Evolutionary conservation across 2,329 filamentous ascomycete species (phyloP).

Genomic region (Pseudogymnoascus sp.): DNA sequence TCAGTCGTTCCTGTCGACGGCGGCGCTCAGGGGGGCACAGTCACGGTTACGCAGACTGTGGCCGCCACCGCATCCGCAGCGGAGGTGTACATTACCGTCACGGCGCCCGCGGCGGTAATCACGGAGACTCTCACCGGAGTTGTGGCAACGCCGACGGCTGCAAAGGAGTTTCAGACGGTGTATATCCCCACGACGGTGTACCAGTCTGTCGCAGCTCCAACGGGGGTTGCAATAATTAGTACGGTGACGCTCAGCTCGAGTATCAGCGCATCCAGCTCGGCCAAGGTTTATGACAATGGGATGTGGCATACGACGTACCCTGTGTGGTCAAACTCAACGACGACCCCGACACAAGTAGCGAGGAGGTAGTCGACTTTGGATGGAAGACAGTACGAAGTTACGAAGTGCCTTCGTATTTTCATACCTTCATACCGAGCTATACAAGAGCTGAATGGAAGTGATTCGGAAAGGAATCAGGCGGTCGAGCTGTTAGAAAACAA

Average conservation of each 20-base stretch:
- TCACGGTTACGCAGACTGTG: slow-evolving; percentile 19
- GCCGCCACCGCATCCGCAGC: slow-evolving; percentile 20
- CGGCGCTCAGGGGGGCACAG: slow-evolving; percentile 15
- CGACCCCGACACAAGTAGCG: not conserved
- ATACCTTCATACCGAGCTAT: not conserved
- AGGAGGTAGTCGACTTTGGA: not conserved
- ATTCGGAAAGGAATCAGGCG: not conserved
- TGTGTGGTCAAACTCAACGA: slow-evolving; percentile 9
- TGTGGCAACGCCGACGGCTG: slow-evolving; percentile 22
- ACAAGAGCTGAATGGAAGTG: not conserved
- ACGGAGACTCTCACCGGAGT: slow-evolving; percentile 18
- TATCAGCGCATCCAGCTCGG: not conserved
- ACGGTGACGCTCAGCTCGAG: not conserved
- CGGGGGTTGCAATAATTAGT: not conserved
- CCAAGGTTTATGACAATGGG: slow-evolving; percentile 21
- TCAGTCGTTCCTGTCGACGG: slow-evolving; percentile 30
- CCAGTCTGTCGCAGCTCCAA: not conserved
- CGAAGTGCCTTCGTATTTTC: not conserved
- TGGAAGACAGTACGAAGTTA: not conserved
- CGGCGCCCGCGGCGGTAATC: slow-evolving; percentile 16
- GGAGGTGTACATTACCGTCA: slow-evolving; percentile 21
- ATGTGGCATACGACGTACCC: slow-evolving; percentile 26
- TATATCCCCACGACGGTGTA: slow-evolving; percentile 1
- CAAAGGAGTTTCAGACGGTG: slow-evolving; percentile 9
- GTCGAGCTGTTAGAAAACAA: not conserved